Evolutionary conservation across 2,329 filamentous ascomycete species (phyloP), one percentile per base, ranked within the genome.

Genomic region (Pseudocercospora fijiensis): DNA sequence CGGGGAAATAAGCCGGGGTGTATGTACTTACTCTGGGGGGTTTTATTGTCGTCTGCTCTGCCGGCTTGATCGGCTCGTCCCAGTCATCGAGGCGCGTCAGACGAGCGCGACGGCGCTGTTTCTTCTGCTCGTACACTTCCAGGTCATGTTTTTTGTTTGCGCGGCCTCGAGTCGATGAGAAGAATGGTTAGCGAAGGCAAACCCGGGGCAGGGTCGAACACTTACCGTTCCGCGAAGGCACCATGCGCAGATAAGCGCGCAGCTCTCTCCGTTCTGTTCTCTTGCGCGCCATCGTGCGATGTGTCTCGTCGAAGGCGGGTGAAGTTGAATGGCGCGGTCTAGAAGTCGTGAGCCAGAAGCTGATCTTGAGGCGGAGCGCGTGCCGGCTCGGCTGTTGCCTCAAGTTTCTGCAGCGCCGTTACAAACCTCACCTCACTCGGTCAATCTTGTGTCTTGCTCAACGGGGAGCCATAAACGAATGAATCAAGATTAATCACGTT

Each of bases 21-120:
- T 63, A 63, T 18, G 22, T 47, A 56, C 33, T 65, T 56, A 47
- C 30, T 30, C 51, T 51, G 47, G 18, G 13, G 9, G 22, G 41
- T 28, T 13, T 45, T 18, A 9, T 33, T 27, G 55, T n/a, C 26
- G 24, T 16, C n/a, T 33, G 16, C 28, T 18, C 27, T 49, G 41
- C 26, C 20, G 20, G 26, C n/a, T 27, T 20, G 37, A 22, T 7
- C 13, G 26, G 20, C n/a, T 22, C 26, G n/a, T 45, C 24, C 16
- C 30, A 16, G 37, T 58, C 37, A 43, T 58, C 43, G 22, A 58
- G 18, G 37, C 57, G 57, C 22, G 41, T 49, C 24, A 47, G 49
- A 22, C 43, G 57, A 30, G 20, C 24, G 16, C 20, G 49, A 16
- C 24, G 16, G 26, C 24, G 20, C 26, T 28, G 37, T 41, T 8